Evolutionary conservation across 345 rosid genomes (phyloP).

Genomic region (Salix suchowensis): DNA sequence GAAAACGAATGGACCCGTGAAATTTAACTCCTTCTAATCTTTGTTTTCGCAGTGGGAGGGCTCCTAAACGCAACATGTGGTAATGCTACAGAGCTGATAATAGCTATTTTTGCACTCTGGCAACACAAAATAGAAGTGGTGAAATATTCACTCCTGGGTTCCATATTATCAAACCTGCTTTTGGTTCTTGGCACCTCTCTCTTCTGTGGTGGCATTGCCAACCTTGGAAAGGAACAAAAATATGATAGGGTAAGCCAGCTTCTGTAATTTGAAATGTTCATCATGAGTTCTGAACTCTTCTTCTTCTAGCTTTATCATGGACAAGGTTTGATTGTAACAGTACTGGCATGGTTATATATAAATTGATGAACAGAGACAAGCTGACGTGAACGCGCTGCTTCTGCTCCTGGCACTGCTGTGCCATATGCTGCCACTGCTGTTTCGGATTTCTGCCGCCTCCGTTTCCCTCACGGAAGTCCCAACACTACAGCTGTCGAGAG

Average conservation of each 20-base stretch:
- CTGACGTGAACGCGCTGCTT: constrained; percentile 71
- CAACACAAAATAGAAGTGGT: constrained; percentile 61
- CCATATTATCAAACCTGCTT: constrained; percentile 82
- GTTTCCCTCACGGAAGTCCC: constrained; percentile 30
- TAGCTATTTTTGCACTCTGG: constrained; percentile 68
- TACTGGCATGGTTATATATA: neutral
- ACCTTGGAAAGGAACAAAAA: constrained; percentile 57
- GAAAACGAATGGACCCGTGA: neutral
- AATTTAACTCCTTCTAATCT: neutral
- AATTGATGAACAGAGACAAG: constrained; percentile 58
- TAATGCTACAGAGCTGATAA: constrained; percentile 86
- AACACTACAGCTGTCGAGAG: constrained; percentile 60
- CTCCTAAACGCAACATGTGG: constrained; percentile 93
- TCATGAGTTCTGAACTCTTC: neutral
- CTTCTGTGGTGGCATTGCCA: constrained; percentile 83
- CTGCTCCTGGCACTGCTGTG: constrained; percentile 71
- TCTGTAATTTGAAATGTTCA: neutral
- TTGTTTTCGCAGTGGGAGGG: constrained; percentile 63
- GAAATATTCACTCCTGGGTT: constrained; percentile 83
- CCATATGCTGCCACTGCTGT: constrained; percentile 63
- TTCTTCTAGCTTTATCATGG: neutral
- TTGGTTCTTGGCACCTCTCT: constrained; percentile 89
- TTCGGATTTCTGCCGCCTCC: constrained; percentile 35
- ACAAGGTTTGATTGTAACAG: neutral
- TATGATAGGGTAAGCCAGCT: constrained; percentile 58